phyloP scores from a whole-genome alignment of 1,139 yeast genomes.

The Scheffersomyces segobiensis region DNA sequence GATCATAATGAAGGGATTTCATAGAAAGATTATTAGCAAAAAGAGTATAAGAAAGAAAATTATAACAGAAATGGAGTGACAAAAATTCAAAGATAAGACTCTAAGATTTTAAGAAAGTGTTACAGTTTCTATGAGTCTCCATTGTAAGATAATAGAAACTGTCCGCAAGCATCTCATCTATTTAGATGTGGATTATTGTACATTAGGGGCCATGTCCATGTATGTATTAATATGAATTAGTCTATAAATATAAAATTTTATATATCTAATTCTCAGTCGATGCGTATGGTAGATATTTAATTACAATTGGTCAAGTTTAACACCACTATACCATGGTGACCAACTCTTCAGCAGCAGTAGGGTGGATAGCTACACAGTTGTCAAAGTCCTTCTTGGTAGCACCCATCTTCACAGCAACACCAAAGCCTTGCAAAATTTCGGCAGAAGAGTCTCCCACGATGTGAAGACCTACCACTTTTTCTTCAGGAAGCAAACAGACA shows the following conservation, averaged over 20 bases:
- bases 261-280: not conserved
- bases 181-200: not conserved
- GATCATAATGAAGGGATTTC: not conserved
- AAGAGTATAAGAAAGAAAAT: not conserved
- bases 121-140: too few relatives aligned
- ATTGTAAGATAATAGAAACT: not conserved
- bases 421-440: constrained; percentile 96
- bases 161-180: not conserved
- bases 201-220: not conserved
- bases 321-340: constrained; percentile 75
- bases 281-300: not conserved
- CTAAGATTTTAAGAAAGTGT: too few relatives aligned
- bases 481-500: constrained; percentile 74
- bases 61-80: not conserved
- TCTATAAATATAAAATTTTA: not conserved
- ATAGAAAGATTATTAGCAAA: not conserved
- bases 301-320: not conserved
- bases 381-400: constrained; percentile 96
- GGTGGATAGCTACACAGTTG: constrained; percentile 95
- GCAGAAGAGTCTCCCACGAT: constrained; percentile 87
- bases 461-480: constrained; percentile 94
- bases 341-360: constrained; percentile 96
- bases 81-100: too few relatives aligned
- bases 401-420: constrained; percentile 96
- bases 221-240: not conserved